Base-by-base conservation (phyloP, 257 asterid genomes). In the Rhazya stricta region DNA sequence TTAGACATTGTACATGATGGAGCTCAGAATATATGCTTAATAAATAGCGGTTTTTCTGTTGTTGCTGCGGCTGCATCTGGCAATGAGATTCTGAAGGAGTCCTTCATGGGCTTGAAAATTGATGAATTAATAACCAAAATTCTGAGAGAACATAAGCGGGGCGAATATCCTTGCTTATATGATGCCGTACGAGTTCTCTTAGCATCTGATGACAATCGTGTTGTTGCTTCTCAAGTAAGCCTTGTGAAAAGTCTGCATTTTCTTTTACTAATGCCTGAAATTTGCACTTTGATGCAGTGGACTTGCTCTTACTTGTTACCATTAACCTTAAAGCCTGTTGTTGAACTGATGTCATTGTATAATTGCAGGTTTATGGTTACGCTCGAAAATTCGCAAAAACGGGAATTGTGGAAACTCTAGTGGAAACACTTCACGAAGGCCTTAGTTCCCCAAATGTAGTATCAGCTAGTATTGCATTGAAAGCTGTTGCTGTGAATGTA, bases 191-290 rank as follows among this genome's bases (percentile, higher is more conserved):
- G 85, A 61, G 90, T 89, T 81, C 88, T 92, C 78, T 83, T 94
- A 74, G 84, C 98, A 67, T 78, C 98, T 30, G 98, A 94, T 69
- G 99, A 94, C 78, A 81, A 91, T 80, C 97, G 98, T 23, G 96
- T 92, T 51, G 74, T 92, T 66, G 98, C 99, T 77, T 94, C 99
- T 78, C 92, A 94, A 84, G 98, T 90, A 84, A 90, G 95, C 74
- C 29, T 50, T 57, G 19, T 57, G 41, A n/a, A 78, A 76, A 42
- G 23, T 23, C 72, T 50, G 29, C 43, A 75, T 16, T 8, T 73
- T 45, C 69, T 69, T 72, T 63, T 58, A 46, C 19, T 6, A 15
- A 70, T 48, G 25, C 42, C 18, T 45, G 8, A 54, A 71, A 18
- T 25, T 9, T 2, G 36, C 8, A 29, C 6, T n/a, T 77, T 43